Evolutionary conservation across 306 rosid genomes (phyloP).

Genomic region (Myrica gale): DNA sequence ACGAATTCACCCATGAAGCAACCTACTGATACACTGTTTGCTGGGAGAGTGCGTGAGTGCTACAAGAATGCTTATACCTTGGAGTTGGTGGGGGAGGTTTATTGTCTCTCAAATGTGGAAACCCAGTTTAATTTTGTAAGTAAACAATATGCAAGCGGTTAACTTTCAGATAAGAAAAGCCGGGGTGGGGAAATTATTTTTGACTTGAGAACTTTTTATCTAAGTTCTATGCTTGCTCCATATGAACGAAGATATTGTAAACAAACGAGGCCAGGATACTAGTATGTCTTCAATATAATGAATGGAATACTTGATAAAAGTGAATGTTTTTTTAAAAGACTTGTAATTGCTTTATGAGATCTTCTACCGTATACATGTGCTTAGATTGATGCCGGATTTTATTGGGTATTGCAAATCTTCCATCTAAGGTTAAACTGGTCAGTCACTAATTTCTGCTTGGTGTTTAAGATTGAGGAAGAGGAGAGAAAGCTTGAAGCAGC

Average conservation of each 20-base stretch:
- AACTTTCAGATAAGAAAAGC: neutral
- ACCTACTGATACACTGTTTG: neutral
- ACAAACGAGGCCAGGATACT: neutral
- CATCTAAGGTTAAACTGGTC: conserved; percentile 24
- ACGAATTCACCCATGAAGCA: conserved; percentile 6
- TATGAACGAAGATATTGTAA: neutral
- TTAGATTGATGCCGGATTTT: conserved; percentile 9
- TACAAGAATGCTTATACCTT: neutral
- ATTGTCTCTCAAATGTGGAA: neutral
- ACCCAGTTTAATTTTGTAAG: neutral
- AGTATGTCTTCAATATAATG: neutral
- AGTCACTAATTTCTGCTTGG: conserved; percentile 31
- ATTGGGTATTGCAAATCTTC: conserved; percentile 23
- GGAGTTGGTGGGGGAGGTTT: neutral
- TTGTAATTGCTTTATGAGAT: neutral
- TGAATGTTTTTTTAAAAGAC: neutral
- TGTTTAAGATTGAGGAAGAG: conserved; percentile 84
- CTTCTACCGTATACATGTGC: neutral
- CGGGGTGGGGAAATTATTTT: neutral
- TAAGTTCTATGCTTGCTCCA: neutral
- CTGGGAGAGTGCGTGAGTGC: neutral
- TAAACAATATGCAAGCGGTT: neutral
- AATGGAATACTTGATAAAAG: neutral
- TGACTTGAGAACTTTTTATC: neutral
- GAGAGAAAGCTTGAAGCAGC: conserved; percentile 86